Evolutionary conservation across 208 protist species (phyloP), one percentile per base, ranked within the genome.

Genomic region (Wallacemonas sp.): DNA sequence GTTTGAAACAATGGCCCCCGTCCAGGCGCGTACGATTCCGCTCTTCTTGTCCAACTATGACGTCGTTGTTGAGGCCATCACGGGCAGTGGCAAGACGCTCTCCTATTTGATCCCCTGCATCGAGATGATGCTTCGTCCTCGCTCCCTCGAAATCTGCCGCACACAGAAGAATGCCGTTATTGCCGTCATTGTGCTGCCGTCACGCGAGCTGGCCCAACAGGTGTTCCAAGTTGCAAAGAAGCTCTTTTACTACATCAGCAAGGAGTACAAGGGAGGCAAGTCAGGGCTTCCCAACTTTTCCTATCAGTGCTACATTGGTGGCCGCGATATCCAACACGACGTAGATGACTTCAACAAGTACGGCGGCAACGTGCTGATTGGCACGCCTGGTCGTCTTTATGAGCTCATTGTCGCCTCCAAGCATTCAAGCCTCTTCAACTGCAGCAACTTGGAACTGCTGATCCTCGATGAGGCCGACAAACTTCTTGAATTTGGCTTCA

Each of bases 191-290:
- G 68, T 98, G 3, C 68, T 97, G 9, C 96, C 95, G 2, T 97
- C 96, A 12, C 77, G 96, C 15, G 97, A 98, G 82, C 75, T 98
- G 8, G 97, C 96, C n/a, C 84, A 97, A 72, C 96, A 98, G 75
- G 93, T 97, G 19, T 90, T 94, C 70, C 51, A 84, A 15, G 63
- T 95, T 1, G 69, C 88, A 0, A 87, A 83, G 61, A 62, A 70
- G 33, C 97, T 96, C 87, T 49, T 95, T 21, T 58, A 84, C 46
- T 92, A 77, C 42, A 66, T 97, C 24, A 67, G 77, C 26, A 70
- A 80, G 19, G 62, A 77, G 28, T 87, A 84, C 69, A 75, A 74
- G 30, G 64, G 55, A n/a, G 68, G 73, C 39, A 75, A 61, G 61
- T 24, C 65, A 0, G 58, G 58, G 4, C 51, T 87, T n/a, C 87